Evolutionary conservation across 805 yeast species (phyloP).

Genomic region (Hemisphaericaspora nanyangensis): DNA sequence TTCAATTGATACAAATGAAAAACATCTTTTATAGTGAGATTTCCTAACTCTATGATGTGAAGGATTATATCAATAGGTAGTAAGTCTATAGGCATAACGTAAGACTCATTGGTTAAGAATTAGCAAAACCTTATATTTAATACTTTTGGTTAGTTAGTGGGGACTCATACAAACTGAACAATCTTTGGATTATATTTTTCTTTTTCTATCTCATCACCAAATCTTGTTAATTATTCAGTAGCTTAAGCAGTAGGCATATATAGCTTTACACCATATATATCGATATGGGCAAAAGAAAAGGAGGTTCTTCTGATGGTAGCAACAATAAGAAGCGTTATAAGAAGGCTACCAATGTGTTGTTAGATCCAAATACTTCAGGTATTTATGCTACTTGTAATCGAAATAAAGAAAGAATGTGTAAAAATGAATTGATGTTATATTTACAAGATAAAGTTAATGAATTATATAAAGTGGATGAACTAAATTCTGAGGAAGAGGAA

Average conservation of each 20-base stretch:
- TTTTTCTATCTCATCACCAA: background rate
- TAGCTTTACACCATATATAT: too few relatives aligned
- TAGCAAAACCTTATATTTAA: too few relatives aligned
- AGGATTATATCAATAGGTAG: constrained; percentile 9
- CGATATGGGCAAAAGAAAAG: constrained; percentile 29
- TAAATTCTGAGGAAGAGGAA: constrained; percentile 13
- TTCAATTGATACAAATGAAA: constrained; percentile 5
- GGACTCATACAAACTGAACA: background rate
- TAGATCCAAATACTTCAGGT: constrained; percentile 86
- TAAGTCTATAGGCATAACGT: too few relatives aligned
- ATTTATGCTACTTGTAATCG: constrained; percentile 86
- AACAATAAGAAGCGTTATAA: constrained; percentile 42
- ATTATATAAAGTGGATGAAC: constrained; percentile 30
- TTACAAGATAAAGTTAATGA: constrained; percentile 41
- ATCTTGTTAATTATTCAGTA: background rate
- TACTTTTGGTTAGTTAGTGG: too few relatives aligned
- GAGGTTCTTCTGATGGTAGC: constrained; percentile 10
- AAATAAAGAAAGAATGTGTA: constrained; percentile 71
- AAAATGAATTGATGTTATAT: constrained; percentile 63
- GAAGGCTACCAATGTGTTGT: constrained; percentile 36
- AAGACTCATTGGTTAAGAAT: too few relatives aligned
- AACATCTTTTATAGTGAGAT: constrained; percentile 6
- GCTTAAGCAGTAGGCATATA: too few relatives aligned
- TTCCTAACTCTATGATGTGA: constrained; percentile 7
- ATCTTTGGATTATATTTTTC: background rate